Evolutionary conservation across 768 basidiomycete genomes (phyloP).

Genomic region (Holtermanniella nyarrowii): DNA sequence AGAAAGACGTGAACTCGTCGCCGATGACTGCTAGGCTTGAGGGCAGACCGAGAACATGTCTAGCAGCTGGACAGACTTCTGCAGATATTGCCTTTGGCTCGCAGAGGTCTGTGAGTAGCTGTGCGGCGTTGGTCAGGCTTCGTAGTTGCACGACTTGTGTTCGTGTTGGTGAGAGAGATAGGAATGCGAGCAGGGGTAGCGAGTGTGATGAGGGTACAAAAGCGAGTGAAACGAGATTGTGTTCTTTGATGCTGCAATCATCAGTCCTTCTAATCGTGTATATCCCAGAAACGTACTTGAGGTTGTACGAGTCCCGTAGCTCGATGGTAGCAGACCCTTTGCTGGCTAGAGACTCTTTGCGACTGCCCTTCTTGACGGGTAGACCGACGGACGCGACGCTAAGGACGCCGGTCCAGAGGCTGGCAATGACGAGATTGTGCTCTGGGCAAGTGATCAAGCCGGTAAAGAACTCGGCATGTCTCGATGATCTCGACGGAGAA

Average conservation of each 20-base stretch:
- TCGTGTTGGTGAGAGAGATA: slow-evolving; percentile 22
- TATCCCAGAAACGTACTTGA: slow-evolving; percentile 20
- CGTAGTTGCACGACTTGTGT: slow-evolving; percentile 24
- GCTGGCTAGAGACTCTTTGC: slow-evolving; percentile 8
- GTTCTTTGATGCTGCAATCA: slow-evolving; percentile 30
- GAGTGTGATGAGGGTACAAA: slow-evolving; percentile 20
- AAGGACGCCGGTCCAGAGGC: slow-evolving; percentile 37
- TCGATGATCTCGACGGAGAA: slow-evolving; percentile 25
- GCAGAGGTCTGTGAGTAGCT: slow-evolving; percentile 25
- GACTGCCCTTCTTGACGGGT: slow-evolving; percentile 8
- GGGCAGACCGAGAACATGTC: slow-evolving; percentile 25
- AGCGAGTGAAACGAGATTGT: slow-evolving; percentile 33
- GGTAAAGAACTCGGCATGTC: slow-evolving; percentile 35
- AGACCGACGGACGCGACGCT: slow-evolving; percentile 15
- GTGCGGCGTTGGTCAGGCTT: slow-evolving; percentile 11
- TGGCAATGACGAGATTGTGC: slow-evolving; percentile 27
- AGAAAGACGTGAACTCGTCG: slow-evolving; percentile 29
- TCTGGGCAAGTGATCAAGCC: slow-evolving; percentile 19
- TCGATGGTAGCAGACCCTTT: slow-evolving; percentile 3
- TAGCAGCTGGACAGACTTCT: slow-evolving; percentile 31
- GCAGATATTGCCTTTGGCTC: slow-evolving; percentile 22
- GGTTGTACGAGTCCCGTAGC: slow-evolving; percentile 23
- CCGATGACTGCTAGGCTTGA: slow-evolving; percentile 29
- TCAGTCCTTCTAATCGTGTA: not conserved
- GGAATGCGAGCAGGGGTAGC: slow-evolving; percentile 26